These are phyloP conservation scores for Sclerotinia minor DNA, from an alignment of 2,329 filamentous ascomycete species.

Conservation along the genomic window DNA sequence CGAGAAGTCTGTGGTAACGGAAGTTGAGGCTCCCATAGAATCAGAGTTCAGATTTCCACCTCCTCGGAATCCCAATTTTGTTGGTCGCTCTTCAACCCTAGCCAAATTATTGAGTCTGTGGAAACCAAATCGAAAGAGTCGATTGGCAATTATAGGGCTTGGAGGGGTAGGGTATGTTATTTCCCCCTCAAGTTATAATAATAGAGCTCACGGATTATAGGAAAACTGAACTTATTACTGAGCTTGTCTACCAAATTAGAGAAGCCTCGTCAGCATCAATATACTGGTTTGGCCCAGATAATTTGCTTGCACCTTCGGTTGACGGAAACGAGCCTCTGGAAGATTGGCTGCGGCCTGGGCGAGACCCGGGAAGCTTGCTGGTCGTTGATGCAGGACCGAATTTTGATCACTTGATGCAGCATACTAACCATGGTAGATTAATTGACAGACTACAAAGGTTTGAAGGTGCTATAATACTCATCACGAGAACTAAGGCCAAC, in stretches of 20 bases:
- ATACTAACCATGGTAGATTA: constrained; percentile 21
- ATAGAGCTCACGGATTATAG: constrained; percentile 27
- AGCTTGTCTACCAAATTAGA: constrained; percentile 34
- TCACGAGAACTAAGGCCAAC: constrained; percentile 32
- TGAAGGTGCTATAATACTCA: constrained; percentile 31
- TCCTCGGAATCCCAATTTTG: constrained; percentile 33
- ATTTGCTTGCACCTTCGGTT: constrained; percentile 24
- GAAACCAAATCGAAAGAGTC: constrained; percentile 31
- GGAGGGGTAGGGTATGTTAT: constrained; percentile 35
- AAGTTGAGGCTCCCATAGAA: constrained; percentile 15
- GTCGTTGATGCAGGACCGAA: constrained; percentile 33
- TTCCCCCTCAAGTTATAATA: neutral
- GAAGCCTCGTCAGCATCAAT: constrained; percentile 35
- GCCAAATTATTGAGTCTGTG: constrained; percentile 35
- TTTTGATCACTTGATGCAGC: constrained; percentile 26
- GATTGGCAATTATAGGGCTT: constrained; percentile 35
- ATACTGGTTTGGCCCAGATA: constrained; percentile 32
- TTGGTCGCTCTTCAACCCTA: constrained; percentile 31
- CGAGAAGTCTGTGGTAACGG: constrained; percentile 14
- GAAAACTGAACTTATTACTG: constrained; percentile 35
- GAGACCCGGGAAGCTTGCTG: constrained; percentile 27
- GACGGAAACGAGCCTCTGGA: constrained; percentile 26
- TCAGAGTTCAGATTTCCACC: constrained; percentile 31
- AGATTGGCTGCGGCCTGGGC: constrained; percentile 28
- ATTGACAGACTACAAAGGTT: constrained; percentile 32